Percentiles rank a stretch among this genome's conserved stretches.
These are phyloP conservation scores for Aureobasidium uvarum DNA, from an alignment of 2,329 filamentous ascomycete genomes.

Conservation along the genomic window DNA sequence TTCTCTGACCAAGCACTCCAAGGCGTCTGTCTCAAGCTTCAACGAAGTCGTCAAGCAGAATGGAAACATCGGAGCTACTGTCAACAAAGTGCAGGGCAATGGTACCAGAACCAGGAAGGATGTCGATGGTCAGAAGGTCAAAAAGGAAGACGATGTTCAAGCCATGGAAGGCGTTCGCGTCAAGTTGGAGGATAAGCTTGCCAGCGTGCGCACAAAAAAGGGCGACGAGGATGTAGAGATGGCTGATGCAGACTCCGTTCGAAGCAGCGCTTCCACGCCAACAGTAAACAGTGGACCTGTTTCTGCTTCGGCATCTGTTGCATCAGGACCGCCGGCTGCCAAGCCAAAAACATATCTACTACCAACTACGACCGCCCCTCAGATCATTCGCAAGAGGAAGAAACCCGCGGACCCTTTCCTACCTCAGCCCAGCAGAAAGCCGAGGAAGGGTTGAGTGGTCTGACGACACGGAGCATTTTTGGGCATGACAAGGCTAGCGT, in stretches of 20 bases:
- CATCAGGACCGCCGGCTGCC: background rate
- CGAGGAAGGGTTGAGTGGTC: conserved; percentile 6
- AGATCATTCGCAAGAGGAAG: conserved; percentile 31
- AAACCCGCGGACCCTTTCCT: conserved; percentile 33
- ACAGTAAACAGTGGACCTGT: conserved; percentile 3
- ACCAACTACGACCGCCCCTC: conserved; percentile 15
- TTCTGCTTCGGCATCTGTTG: conserved; percentile 4
- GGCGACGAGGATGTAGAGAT: conserved; percentile 36
- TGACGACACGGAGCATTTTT: background rate
- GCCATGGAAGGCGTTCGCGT: conserved; percentile 26
- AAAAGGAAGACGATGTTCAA: conserved; percentile 3
- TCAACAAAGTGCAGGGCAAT: conserved; percentile 12
- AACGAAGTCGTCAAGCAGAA: conserved; percentile 2
- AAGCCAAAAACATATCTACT: conserved; percentile 16
- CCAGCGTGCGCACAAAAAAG: conserved; percentile 28
- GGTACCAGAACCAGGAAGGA: conserved; percentile 7
- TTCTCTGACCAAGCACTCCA: conserved; percentile 31
- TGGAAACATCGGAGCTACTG: background rate
- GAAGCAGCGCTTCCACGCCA: conserved; percentile 26
- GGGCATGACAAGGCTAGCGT: conserved; percentile 13
- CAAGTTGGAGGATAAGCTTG: conserved; percentile 34
- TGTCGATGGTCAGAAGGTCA: conserved; percentile 5
- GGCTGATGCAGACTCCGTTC: conserved; percentile 32
- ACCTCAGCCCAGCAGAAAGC: conserved; percentile 30
- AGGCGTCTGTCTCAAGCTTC: background rate